Evolutionary conservation across 129 eudicot species (phyloP).

Genomic region (Glebionis coronaria): DNA sequence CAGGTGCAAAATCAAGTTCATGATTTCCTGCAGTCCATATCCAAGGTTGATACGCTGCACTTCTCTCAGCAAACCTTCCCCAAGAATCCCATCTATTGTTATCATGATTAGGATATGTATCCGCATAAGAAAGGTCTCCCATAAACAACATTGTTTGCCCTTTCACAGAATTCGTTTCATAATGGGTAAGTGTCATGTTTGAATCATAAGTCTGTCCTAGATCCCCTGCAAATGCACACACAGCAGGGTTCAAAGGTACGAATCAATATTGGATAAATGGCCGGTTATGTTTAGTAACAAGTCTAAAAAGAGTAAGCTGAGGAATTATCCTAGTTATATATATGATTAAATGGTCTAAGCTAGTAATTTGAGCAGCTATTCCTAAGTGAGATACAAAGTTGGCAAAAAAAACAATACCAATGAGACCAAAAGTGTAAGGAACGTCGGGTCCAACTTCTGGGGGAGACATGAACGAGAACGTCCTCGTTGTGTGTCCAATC

Average conservation of each 20-base stretch:
- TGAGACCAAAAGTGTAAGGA: slow-evolving; percentile 89
- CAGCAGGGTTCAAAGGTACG: background rate
- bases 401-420: slow-evolving; percentile 43
- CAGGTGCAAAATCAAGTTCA: slow-evolving; percentile 48
- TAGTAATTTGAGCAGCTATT: background rate
- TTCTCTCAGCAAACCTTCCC: slow-evolving; percentile 50
- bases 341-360: no score
- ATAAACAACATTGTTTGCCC: slow-evolving; percentile 41
- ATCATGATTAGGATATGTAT: slow-evolving; percentile 39
- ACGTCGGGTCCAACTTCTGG: slow-evolving; percentile 90
- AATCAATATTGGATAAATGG: background rate
- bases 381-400: background rate
- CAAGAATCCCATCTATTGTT: slow-evolving; percentile 51
- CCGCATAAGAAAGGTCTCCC: slow-evolving; percentile 57
- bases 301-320: no score
- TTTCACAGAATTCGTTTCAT: slow-evolving; percentile 37
- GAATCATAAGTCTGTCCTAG: slow-evolving; percentile 52
- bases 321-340: no score
- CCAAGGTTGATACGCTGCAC: slow-evolving; percentile 56
- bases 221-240: slow-evolving; percentile 48
- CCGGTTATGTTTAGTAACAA: no score
- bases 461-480: slow-evolving; percentile 85
- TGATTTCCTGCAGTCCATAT: slow-evolving; percentile 58
- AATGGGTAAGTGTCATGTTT: slow-evolving; percentile 37
- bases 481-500: slow-evolving; percentile 48